Evolutionary conservation across 2,329 filamentous ascomycete species (phyloP), one percentile per base, ranked within the genome.

Genomic region (Venturia asperata): DNA sequence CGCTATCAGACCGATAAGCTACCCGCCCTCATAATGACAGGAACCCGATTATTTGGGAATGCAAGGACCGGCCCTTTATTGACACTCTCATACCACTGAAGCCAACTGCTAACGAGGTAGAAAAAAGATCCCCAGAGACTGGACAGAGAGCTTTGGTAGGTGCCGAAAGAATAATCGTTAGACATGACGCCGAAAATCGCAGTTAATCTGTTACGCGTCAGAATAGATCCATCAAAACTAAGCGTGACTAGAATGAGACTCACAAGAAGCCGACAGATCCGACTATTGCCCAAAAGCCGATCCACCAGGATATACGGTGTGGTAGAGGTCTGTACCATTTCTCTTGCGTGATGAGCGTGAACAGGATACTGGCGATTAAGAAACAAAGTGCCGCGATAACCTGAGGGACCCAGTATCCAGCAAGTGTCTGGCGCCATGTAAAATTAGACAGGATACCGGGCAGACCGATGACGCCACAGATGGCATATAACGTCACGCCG

Each of bases 1-100:
- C 21, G 27, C 4, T 15, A 27, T 49, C 21, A 49, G 21, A 21
- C 21, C 21, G 21, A 13, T 49, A 52, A 13, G 5, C 47, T 52
- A 52, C 47, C 47, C 9, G 24, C 24, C 45, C 63, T 39, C 63
- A 64, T 64, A 15, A 64, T 58, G 17, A 49, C 37, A 30, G 63
- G 63, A 30, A 64, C 49, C n/a, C 67, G 68, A 67, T 71, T 68
- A 30, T 64, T 68, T 34, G 70, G 67, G 30, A 71, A 45, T 65
- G 69, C 70, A 62, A 69, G 66, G 2, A 70, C 65, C 1, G 70
- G 68, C 55, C 71, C 68, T 63, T 71, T 72, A 42, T 70, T 71
- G 39, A 72, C 45, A 3, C 69, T 68, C 64, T 73, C 71, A 64
- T 72, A 73, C 72, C 71, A 73, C 66, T 71, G 70, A 61, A 73